Evolutionary conservation across 257 asterid species (phyloP).

Genomic region (Solanum rostratum): DNA sequence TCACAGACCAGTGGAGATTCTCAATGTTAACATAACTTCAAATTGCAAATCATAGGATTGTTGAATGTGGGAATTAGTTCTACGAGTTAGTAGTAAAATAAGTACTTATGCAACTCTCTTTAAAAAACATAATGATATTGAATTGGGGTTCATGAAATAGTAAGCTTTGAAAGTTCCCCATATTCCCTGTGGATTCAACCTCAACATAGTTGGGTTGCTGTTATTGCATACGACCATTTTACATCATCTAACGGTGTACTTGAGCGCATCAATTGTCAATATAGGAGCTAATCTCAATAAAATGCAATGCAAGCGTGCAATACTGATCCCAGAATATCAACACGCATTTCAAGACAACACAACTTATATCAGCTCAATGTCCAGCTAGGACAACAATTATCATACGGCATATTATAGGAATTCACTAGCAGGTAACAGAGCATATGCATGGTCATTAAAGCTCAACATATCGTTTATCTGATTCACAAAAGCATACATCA

Average conservation of each 20-base stretch:
- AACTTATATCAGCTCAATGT: background rate
- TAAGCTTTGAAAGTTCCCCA: background rate
- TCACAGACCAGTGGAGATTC: background rate
- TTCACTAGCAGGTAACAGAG: background rate
- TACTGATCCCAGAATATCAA: background rate
- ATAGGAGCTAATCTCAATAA: background rate
- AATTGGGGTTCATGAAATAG: background rate
- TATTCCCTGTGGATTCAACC: background rate
- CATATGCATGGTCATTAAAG: background rate
- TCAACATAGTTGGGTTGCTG: background rate
- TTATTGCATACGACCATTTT: background rate
- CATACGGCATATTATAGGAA: background rate
- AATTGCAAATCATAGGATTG: background rate
- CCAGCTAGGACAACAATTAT: background rate
- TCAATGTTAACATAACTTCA: background rate
- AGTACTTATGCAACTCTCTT: background rate
- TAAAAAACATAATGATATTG: background rate
- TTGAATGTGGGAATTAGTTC: background rate
- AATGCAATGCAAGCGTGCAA: background rate
- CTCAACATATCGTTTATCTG: background rate
- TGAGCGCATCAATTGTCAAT: background rate
- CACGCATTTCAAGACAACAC: background rate
- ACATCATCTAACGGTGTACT: background rate
- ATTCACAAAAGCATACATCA: background rate
- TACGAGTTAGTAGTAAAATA: background rate